A percentile compares a stretch with the other conserved stretches of the same genome.
Conservation (phyloP, 179 eudicot genomes). For the Vitellaria paradoxa region DNA sequence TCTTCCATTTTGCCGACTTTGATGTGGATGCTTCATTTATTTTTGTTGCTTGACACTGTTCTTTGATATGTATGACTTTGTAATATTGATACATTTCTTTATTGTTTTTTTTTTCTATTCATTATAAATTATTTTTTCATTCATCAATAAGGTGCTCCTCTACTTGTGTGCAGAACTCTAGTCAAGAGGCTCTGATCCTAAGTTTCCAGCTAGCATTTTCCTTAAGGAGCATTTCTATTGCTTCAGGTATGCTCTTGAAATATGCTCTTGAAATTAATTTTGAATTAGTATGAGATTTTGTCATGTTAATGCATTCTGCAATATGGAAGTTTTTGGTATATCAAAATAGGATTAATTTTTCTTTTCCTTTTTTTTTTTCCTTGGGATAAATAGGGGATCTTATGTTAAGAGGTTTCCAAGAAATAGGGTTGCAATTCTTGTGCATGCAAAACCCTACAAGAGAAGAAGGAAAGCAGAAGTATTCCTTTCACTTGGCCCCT, state of each 20-base stretch:
- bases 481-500: background rate
- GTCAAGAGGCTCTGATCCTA: slow-evolving; percentile 72
- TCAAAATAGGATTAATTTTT: background rate
- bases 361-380: background rate
- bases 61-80: background rate
- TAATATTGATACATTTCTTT: background rate
- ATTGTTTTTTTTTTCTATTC: background rate
- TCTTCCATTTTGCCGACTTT: background rate
- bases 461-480: background rate
- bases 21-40: background rate
- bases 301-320: background rate
- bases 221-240: slow-evolving; percentile 67
- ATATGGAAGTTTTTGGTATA: background rate
- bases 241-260: slow-evolving; percentile 30
- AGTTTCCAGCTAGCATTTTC: slow-evolving; percentile 97
- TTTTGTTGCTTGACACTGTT: background rate
- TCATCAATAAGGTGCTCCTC: slow-evolving; percentile 1
- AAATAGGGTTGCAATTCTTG: background rate
- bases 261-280: background rate
- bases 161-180: slow-evolving; percentile 54
- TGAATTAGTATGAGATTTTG: background rate
- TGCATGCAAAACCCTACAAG: background rate
- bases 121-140: background rate
- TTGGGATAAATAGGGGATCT: background rate
- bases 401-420: background rate